Evolutionary conservation across 257 asterid species (phyloP), one percentile per base, ranked within the genome.

Genomic region (Solanum tacnaense): DNA sequence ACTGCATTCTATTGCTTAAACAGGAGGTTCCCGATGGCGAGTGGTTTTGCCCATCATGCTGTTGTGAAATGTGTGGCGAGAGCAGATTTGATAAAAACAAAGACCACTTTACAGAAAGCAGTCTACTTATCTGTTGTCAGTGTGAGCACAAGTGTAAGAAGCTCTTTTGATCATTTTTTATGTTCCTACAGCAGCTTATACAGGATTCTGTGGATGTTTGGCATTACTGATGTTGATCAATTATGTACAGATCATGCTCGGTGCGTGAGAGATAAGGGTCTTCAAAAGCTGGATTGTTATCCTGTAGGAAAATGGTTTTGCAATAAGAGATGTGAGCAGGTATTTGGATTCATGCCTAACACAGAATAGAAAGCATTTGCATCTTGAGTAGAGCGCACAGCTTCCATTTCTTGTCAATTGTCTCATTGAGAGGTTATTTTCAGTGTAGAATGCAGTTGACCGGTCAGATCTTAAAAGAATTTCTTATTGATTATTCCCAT

Each of bases 21-120:
- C 88, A 95, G 98, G 96, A 88, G 44, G 89, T 95, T 27, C 98
- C 98, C 13, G 94, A 91, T 67, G 98, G 98, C 46, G 94, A 93
- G 85, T 95, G 98, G 98, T 95, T 94, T 92, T 95, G 98, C 92
- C 96, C 93, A 11, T 92, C 95, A 16, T 95, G 98, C 93, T 90
- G 98, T 92, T 95, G 98, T 88, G 89, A 89, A 91, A 89, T 93
- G 74, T 95, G 98, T 92, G 91, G 90, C 79, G 82, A 84, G 85
- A 71, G 88, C 82, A 68, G 88, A 52, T 85, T 89, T 27, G 92
- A 82, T 90, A 67, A 68, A 52, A 89, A 34, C 58, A 89, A 87
- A 38, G 87, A 87, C 72, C 89, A 25, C 86, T 84, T 81, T 84
- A 79, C 86, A n/a, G 93, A 87, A 65, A 86, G 91, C 87, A 89